A percentile compares a stretch with the other conserved stretches of the same genome.
Conservation (phyloP, 352 stramenopile species). For the Nothophytophthora sp. region DNA sequence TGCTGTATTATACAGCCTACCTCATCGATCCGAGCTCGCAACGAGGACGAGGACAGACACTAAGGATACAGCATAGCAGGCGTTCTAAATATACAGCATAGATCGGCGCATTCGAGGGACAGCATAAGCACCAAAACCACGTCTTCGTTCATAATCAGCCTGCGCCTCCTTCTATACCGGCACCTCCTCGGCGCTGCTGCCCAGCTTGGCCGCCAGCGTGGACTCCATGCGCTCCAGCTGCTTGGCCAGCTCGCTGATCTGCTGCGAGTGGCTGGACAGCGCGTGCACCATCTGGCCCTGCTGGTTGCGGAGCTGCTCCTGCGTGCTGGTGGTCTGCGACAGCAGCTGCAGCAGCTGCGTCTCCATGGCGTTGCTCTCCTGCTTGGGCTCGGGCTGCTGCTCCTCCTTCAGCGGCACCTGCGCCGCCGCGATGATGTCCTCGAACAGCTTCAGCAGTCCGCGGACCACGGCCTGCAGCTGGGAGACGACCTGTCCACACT, state of each 20-base stretch:
- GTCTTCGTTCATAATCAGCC: too few relatives aligned
- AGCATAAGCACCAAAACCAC: too few relatives aligned
- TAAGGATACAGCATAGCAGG: too few relatives aligned
- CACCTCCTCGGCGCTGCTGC: too few relatives aligned
- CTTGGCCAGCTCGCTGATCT: slow-evolving; percentile 80
- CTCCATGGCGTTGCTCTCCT: slow-evolving; percentile 66
- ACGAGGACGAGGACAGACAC: too few relatives aligned
- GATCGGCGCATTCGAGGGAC: too few relatives aligned
- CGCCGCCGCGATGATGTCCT: slow-evolving; percentile 74
- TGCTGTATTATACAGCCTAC: too few relatives aligned
- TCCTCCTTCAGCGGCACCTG: too few relatives aligned
- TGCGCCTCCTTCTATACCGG: too few relatives aligned
- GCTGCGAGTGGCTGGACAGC: slow-evolving; percentile 73
- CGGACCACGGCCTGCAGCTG: slow-evolving; percentile 80
- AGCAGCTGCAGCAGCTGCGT: slow-evolving; percentile 70
- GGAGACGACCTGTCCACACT: slow-evolving; percentile 59
- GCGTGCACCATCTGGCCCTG: slow-evolving; percentile 82
- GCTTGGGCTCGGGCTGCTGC: slow-evolving; percentile 22
- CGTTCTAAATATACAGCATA: too few relatives aligned
- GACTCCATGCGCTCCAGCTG: slow-evolving; percentile 81
- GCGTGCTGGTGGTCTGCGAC: slow-evolving; percentile 78
- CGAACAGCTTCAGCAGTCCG: slow-evolving; percentile 70
- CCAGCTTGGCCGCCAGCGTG: slow-evolving; percentile 64
- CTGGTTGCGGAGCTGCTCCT: slow-evolving; percentile 80
- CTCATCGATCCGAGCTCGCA: too few relatives aligned